Base-by-base conservation (phyloP, 352 stramenopile species). In the Phytophthora tubulina region DNA sequence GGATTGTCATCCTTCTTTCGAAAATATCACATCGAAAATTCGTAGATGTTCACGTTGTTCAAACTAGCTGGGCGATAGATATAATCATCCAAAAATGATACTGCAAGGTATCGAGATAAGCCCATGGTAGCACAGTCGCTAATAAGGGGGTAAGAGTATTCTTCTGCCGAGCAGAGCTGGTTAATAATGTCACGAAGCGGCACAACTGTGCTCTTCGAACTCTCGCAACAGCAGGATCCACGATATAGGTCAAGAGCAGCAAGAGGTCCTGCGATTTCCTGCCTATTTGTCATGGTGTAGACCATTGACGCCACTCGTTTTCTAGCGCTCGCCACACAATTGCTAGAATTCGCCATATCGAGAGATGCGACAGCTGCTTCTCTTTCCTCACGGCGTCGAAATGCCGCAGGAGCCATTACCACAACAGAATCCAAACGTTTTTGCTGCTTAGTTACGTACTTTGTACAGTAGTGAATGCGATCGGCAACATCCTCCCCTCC, bases 11-110 rank as follows among this genome's bases (percentile, higher is more conserved):
- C 14, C 14, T 32, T 31, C n/a, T 45, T 41, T 39, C 41, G 39
- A 15, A 52, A 62, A n/a, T 44, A 62, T 0, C 15, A 21, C 44
- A 55, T 55, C 2, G 57, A 32, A 31, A 50, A 64, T 39, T 64
- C 57, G 33, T 56, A 64, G 0, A 55, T 15, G 14, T 38, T 55
- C 7, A 48, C 15, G 32, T 15, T 21, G 3, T 64, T 27, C 9
- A 54, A 32, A 3, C 13, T 38, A 4, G 10, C n/a, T 6, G 45
- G 45, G 11, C 55, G 55, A 33, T 45, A 63, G 4, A 56, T 49
- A 32, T 64, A 56, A n/a, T 64, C 57, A 39, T 64, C 57, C n/a
- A 64, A 39, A 7, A 36, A 38, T 9, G 32, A 64, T 5, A 64
- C 57, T 1, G 57, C 57, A 3, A 15, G 57, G 27, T 41, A 64